Percentiles rank a stretch among this genome's conserved stretches.
Evolutionary conservation across 164 flowering plant genomes (phyloP).

Genomic region (Berberis thunbergii): DNA sequence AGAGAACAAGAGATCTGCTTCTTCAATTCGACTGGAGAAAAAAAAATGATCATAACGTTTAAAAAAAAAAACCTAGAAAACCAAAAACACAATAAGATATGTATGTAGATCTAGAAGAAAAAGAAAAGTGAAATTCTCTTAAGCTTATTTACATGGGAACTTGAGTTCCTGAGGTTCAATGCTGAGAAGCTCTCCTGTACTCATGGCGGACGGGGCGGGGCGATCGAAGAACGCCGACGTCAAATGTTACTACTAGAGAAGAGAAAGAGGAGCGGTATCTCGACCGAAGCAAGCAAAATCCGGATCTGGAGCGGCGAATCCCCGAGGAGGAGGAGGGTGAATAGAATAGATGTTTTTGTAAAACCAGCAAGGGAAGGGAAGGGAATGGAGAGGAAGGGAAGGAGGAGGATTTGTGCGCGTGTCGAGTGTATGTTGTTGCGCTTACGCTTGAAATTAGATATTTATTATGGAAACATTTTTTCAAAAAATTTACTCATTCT

Average conservation of each 20-base stretch:
- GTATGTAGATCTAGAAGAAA: background rate
- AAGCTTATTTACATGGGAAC: slow-evolving; percentile 22
- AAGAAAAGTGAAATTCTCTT: background rate
- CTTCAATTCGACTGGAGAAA: slow-evolving; percentile 59
- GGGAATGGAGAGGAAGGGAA: too few species aligned
- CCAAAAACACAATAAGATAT: background rate
- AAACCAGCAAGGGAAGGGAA: too few species aligned
- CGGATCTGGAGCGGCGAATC: too few species aligned
- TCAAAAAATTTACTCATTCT: too few species aligned
- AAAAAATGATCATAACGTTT: background rate
- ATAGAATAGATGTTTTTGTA: too few species aligned
- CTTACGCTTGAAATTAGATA: too few species aligned
- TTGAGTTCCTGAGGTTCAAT: slow-evolving; percentile 31
- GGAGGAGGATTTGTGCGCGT: too few species aligned
- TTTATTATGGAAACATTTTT: too few species aligned
- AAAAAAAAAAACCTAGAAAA: background rate
- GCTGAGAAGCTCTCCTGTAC: slow-evolving; percentile 23
- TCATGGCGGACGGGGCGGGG: slow-evolving; percentile 9
- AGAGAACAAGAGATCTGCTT: slow-evolving; percentile 84
- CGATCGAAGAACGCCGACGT: background rate
- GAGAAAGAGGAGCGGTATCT: background rate
- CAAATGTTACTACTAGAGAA: too few species aligned
- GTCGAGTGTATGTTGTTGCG: too few species aligned
- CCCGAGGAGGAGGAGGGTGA: too few species aligned
- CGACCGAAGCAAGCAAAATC: too few species aligned